Conservation (phyloP, 1,139 yeast species). For the Debaryomyces udenii region DNA sequence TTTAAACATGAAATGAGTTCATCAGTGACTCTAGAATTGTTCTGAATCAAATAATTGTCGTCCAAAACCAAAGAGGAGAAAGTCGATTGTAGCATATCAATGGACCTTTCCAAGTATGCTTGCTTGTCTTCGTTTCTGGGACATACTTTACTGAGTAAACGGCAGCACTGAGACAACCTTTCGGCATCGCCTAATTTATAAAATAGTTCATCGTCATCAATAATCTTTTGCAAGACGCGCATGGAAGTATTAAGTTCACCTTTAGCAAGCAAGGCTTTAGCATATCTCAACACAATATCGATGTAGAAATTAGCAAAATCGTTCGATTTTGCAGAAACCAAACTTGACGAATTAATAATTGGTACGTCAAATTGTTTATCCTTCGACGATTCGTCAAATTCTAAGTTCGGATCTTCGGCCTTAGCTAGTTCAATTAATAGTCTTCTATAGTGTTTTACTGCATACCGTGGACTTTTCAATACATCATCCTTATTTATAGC, state of each 20-base stretch:
- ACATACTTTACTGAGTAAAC: constrained; percentile 38
- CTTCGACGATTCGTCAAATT: constrained; percentile 29
- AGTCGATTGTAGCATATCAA: constrained; percentile 40
- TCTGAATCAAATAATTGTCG: constrained; percentile 29
- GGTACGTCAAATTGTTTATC: constrained; percentile 37
- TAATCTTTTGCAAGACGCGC: constrained; percentile 31
- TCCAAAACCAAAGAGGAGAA: constrained; percentile 33
- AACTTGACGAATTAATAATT: constrained; percentile 31
- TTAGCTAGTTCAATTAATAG: constrained; percentile 41
- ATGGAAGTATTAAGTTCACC: constrained; percentile 40
- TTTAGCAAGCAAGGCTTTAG: constrained; percentile 46
- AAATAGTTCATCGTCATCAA: constrained; percentile 43
- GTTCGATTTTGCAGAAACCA: constrained; percentile 35
- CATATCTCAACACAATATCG: constrained; percentile 47
- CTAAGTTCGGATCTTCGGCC: constrained; percentile 28
- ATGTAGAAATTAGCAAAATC: constrained; percentile 47
- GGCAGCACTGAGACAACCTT: constrained; percentile 44
- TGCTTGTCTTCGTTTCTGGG: constrained; percentile 32
- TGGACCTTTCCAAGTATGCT: constrained; percentile 40
- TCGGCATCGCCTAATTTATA: constrained; percentile 49
- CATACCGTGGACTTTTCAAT: constrained; percentile 44
- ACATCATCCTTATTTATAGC: constrained; percentile 53
- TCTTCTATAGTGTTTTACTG: constrained; percentile 49
- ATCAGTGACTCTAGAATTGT: constrained; percentile 38
- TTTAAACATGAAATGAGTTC: constrained; percentile 40